Conservation (phyloP, 2,329 filamentous ascomycete species). For the Pyrenochaeta sp. region DNA sequence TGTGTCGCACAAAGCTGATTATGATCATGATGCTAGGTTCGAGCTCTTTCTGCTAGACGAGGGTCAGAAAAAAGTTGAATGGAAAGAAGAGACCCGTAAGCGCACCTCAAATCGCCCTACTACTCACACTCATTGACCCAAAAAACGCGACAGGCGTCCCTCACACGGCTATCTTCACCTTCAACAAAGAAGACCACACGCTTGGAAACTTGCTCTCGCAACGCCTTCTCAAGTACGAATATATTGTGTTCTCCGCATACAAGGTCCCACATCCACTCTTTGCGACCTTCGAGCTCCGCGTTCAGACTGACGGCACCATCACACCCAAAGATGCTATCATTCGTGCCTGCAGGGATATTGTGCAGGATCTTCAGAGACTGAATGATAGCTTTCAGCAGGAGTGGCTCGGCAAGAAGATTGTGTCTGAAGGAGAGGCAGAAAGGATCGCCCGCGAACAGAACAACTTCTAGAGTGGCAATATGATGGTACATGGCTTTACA, state of each 20-base stretch:
- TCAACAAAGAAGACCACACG: slow-evolving; percentile 97
- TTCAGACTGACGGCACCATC: slow-evolving; percentile 90
- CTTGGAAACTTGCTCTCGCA: slow-evolving; percentile 88
- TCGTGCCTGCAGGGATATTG: slow-evolving; percentile 80
- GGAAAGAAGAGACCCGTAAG: slow-evolving; percentile 88
- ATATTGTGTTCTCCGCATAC: slow-evolving; percentile 92
- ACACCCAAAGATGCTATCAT: slow-evolving; percentile 90
- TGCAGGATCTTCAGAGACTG: slow-evolving; percentile 80
- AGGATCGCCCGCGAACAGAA: slow-evolving; percentile 41
- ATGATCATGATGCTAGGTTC: slow-evolving; percentile 67
- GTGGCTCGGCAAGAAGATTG: slow-evolving; percentile 50
- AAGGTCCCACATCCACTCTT: slow-evolving; percentile 66
- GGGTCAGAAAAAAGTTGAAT: slow-evolving; percentile 92
- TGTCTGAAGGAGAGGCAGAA: slow-evolving; percentile 47
- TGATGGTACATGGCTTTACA: not conserved
- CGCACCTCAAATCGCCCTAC: slow-evolving; percentile 18
- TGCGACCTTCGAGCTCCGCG: slow-evolving; percentile 72
- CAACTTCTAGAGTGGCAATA: slow-evolving; percentile 25
- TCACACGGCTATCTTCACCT: slow-evolving; percentile 92
- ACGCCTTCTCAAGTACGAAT: slow-evolving; percentile 82
- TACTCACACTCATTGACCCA: slow-evolving; percentile 1
- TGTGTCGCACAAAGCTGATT: slow-evolving; percentile 25
- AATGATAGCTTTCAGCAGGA: slow-evolving; percentile 92
- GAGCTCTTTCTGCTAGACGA: slow-evolving; percentile 89
- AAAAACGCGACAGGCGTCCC: slow-evolving; percentile 74